phyloP scores from a whole-genome alignment of 805 yeast species.

The Kazachstania kunashirensis region DNA sequence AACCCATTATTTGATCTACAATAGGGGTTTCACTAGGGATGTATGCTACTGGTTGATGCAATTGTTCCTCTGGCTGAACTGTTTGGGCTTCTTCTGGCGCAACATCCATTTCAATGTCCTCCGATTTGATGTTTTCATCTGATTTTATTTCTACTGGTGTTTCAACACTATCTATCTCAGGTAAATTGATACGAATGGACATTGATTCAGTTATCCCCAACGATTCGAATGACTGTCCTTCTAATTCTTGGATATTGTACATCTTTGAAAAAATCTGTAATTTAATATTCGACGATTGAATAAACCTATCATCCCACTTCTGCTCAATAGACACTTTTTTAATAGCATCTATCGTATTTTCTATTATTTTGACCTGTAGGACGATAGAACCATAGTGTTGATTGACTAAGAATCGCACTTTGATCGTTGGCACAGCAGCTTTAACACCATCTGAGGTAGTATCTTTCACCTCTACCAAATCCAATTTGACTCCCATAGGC shows the following conservation, averaged over 20 bases:
- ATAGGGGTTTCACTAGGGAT: constrained; percentile 14
- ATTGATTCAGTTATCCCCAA: constrained; percentile 15
- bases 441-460: not conserved
- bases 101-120: not conserved
- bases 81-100: not conserved
- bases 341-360: constrained; percentile 11
- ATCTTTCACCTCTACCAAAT: constrained; percentile 13
- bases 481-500: constrained; percentile 37
- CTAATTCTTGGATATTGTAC: constrained; percentile 8
- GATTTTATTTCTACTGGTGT: not conserved
- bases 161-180: not conserved
- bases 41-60: constrained; percentile 17
- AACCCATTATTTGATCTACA: constrained; percentile 3
- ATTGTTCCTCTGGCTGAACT: not conserved
- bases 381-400: constrained; percentile 16
- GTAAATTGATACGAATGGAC: constrained; percentile 6
- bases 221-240: constrained; percentile 9
- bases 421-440: constrained; percentile 11
- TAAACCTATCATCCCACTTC: constrained; percentile 7
- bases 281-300: constrained; percentile 2
- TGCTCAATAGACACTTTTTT: constrained; percentile 6
- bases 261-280: constrained; percentile 21
- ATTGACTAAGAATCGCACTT: constrained; percentile 26
- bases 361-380: constrained; percentile 17
- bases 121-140: not conserved